These are phyloP conservation scores for Picochlorum sp. DNA, from an alignment of 139 green algal genomes.

Conservation along the genomic window DNA sequence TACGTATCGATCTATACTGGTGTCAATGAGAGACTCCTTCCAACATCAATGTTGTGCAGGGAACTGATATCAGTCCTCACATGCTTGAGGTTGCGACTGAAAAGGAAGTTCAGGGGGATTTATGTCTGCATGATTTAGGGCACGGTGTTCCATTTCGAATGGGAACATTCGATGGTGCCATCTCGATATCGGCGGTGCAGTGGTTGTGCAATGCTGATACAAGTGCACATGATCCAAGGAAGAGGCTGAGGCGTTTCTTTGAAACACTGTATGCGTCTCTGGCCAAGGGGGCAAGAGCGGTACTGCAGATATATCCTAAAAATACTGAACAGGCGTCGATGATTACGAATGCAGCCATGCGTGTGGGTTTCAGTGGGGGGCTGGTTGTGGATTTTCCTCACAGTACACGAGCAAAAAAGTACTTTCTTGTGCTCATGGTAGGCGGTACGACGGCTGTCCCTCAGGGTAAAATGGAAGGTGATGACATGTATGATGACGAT, in stretches of 20 bases:
- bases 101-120: conserved; percentile 30
- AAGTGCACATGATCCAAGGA: conserved; percentile 58
- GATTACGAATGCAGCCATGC: conserved; percentile 85
- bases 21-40: background rate
- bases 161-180: conserved; percentile 79
- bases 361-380: conserved; percentile 85
- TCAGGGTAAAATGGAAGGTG: conserved; percentile 40
- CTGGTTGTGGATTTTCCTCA: conserved; percentile 96
- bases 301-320: conserved; percentile 86
- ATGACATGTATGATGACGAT: conserved; percentile 18
- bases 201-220: conserved; percentile 63
- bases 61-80: conserved; percentile 77
- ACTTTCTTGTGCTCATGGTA: conserved; percentile 94
- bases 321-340: conserved; percentile 76
- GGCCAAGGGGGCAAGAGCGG: conserved; percentile 63
- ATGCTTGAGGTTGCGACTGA: conserved; percentile 60
- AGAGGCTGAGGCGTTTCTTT: conserved; percentile 82
- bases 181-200: conserved; percentile 49
- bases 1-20: conserved; percentile 27
- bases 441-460: conserved; percentile 36
- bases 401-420: conserved; percentile 91
- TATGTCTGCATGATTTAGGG: conserved; percentile 73
- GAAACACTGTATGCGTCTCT: conserved; percentile 77
- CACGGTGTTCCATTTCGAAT: conserved; percentile 73
- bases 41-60: conserved; percentile 23